phyloP scores from a whole-genome alignment of 2,329 filamentous ascomycete genomes.

The Ophiostoma piceae region DNA sequence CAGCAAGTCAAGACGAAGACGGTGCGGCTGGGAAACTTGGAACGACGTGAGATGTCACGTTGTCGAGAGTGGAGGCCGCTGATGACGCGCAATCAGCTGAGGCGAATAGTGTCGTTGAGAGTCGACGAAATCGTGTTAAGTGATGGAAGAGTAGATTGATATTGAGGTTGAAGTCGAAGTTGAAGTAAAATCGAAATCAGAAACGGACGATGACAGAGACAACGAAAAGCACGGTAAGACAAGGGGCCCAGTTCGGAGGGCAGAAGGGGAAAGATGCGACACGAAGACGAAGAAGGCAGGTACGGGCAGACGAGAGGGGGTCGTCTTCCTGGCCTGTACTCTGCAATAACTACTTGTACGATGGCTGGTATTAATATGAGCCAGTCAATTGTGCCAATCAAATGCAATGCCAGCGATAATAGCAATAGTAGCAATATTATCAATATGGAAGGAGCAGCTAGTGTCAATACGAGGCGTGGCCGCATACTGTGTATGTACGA shows the following conservation, averaged over 20 bases:
- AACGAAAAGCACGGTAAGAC: background rate
- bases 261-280: conserved; percentile 17
- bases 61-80: conserved; percentile 4
- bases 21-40: background rate
- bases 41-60: conserved; percentile 11
- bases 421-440: background rate
- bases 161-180: too few relatives aligned
- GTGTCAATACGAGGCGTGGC: background rate
- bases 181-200: too few relatives aligned
- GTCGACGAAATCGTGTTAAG: too few relatives aligned
- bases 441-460: background rate
- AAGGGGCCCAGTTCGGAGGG: conserved; percentile 1
- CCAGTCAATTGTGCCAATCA: background rate
- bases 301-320: background rate
- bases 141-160: too few relatives aligned
- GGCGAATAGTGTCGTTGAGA: conserved; percentile 5
- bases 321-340: background rate
- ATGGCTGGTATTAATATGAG: background rate
- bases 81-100: conserved; percentile 1
- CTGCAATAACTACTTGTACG: too few relatives aligned
- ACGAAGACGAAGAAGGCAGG: conserved; percentile 19
- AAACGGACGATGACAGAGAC: background rate
- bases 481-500: background rate
- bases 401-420: background rate
- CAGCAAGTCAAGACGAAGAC: background rate